Percentiles rank a stretch among this genome's conserved stretches.
phyloP scores from a whole-genome alignment of 2,329 filamentous ascomycete species.

The Gaeumannomyces tritici region DNA sequence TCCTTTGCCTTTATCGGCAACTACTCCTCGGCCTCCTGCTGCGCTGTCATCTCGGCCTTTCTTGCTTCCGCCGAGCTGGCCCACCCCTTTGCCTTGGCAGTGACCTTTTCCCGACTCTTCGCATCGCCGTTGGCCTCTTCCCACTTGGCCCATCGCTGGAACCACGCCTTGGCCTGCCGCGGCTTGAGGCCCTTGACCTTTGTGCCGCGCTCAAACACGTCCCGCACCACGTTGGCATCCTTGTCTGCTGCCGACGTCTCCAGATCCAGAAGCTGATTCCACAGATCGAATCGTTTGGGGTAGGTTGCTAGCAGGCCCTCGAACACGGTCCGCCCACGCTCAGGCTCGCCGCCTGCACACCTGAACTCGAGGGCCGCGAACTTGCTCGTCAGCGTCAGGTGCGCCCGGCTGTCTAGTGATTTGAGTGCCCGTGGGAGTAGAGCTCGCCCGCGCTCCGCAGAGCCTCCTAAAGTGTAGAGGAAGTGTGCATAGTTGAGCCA shows the following conservation, averaged over 20 bases:
- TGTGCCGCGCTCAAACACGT: constrained; percentile 73
- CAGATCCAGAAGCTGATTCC: constrained; percentile 85
- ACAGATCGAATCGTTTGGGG: constrained; percentile 84
- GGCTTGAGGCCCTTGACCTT: constrained; percentile 65
- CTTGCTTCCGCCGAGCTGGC: constrained; percentile 39
- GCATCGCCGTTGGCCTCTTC: constrained; percentile 65
- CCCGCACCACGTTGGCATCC: constrained; percentile 49
- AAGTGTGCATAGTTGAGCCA: constrained; percentile 96
- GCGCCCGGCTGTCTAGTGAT: constrained; percentile 58
- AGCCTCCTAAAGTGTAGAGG: constrained; percentile 63
- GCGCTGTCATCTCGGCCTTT: constrained; percentile 14
- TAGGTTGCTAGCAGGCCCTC: constrained; percentile 76
- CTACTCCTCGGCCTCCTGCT: neutral
- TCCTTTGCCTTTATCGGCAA: neutral
- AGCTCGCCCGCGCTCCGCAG: constrained; percentile 64
- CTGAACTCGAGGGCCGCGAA: constrained; percentile 91
- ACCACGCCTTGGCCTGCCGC: constrained; percentile 76
- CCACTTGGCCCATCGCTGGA: constrained; percentile 85
- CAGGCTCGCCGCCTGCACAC: constrained; percentile 69
- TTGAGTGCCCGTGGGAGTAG: constrained; percentile 79
- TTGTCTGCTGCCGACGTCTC: constrained; percentile 55
- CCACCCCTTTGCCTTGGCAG: constrained; percentile 62
- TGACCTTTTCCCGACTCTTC: constrained; percentile 62
- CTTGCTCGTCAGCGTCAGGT: constrained; percentile 69
- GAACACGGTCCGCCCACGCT: constrained; percentile 90